These are phyloP conservation scores for Pulicaria dysenterica DNA, from an alignment of 129 eudicot genomes.

Conservation along the genomic window DNA sequence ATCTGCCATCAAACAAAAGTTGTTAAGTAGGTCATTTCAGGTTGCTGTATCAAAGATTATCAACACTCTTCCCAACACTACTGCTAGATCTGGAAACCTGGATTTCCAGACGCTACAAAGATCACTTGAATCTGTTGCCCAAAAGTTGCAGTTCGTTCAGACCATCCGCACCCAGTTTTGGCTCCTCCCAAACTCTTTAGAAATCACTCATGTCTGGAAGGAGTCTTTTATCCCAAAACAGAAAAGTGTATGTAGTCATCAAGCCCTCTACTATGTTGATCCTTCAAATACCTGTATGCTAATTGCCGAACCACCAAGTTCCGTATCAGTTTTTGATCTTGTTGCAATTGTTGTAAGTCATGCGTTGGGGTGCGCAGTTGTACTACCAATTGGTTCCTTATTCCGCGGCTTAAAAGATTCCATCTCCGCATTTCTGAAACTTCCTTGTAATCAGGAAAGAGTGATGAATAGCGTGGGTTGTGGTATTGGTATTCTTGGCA, in stretches of 20 bases:
- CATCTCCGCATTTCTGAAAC: too few relatives aligned
- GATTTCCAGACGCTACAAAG: slow-evolving; percentile 8
- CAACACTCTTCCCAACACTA: slow-evolving; percentile 27
- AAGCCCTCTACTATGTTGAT: slow-evolving; percentile 50
- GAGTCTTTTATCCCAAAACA: slow-evolving; percentile 50
- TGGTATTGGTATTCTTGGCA: too few relatives aligned
- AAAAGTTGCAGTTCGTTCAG: slow-evolving; percentile 58
- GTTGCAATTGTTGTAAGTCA: too few relatives aligned
- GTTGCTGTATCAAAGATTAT: slow-evolving; percentile 36
- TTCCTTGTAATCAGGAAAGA: too few relatives aligned
- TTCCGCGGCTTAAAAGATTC: too few relatives aligned
- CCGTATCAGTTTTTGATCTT: too few relatives aligned
- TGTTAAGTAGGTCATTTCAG: slow-evolving; percentile 45
- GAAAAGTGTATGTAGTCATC: slow-evolving; percentile 44
- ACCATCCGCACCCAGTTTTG: slow-evolving; percentile 54
- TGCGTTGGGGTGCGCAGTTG: too few relatives aligned
- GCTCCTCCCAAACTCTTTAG: slow-evolving; percentile 51
- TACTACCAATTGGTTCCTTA: too few relatives aligned
- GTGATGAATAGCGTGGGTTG: too few relatives aligned
- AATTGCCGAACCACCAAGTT: too few relatives aligned
- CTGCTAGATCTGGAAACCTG: slow-evolving; percentile 31
- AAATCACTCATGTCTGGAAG: slow-evolving; percentile 47
- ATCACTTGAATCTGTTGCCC: slow-evolving; percentile 43
- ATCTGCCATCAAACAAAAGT: slow-evolving; percentile 41
- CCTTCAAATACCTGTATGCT: not conserved